Evolutionary conservation across 2,329 filamentous ascomycete species (phyloP).

Genomic region (Scleromitrula shiraiana): DNA sequence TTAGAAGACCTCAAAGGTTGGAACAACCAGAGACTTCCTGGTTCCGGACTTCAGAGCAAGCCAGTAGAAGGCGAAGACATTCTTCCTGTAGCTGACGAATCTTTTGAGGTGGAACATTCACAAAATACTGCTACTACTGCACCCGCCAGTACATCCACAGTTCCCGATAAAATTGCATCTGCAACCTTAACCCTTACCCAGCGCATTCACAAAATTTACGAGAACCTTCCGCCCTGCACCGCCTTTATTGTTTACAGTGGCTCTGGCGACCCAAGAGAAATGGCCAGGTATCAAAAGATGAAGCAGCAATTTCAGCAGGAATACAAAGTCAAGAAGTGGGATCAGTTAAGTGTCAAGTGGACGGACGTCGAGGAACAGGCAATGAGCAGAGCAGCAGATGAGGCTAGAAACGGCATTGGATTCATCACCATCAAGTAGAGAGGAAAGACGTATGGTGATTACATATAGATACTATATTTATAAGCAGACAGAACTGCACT

Average conservation of each 20-base stretch:
- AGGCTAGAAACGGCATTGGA: conserved; percentile 53
- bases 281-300: conserved; percentile 53
- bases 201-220: conserved; percentile 48
- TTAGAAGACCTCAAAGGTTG: conserved; percentile 60
- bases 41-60: not conserved
- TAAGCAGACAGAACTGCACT: too few relatives aligned
- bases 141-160: not conserved
- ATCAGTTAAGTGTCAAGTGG: conserved; percentile 59
- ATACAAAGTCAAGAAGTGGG: conserved; percentile 60
- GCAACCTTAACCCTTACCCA: conserved; percentile 26
- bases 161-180: not conserved
- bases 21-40: conserved; percentile 43
- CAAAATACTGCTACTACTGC: not conserved
- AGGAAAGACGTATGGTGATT: too few relatives aligned
- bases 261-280: conserved; percentile 59
- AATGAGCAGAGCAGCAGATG: conserved; percentile 46
- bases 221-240: conserved; percentile 54
- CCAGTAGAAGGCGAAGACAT: not conserved
- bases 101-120: not conserved
- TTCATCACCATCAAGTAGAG: conserved; percentile 55
- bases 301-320: conserved; percentile 54
- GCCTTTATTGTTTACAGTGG: conserved; percentile 58
- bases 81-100: not conserved
- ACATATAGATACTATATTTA: too few relatives aligned
- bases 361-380: conserved; percentile 59